Evolutionary conservation across 148 eudicot genomes (phyloP).

Genomic region (Selenicereus undatus): DNA sequence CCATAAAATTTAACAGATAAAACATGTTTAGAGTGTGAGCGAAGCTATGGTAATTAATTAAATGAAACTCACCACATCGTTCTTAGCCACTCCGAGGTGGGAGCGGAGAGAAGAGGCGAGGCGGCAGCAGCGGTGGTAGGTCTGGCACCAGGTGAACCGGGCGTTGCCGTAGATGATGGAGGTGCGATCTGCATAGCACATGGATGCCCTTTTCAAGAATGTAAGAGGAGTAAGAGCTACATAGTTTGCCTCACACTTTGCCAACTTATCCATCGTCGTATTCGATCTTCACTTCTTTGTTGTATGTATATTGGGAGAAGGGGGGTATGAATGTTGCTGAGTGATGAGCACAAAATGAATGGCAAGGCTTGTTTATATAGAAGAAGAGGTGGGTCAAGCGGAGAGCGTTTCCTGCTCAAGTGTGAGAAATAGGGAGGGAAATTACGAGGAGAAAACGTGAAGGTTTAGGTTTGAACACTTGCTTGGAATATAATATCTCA

Average conservation of each 20-base stretch:
- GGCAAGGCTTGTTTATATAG: neutral
- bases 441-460: neutral
- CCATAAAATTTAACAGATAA: too few relatives aligned
- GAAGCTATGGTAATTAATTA: neutral
- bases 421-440: neutral
- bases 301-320: neutral
- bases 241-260: constrained; percentile 69
- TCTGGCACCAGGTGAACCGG: constrained; percentile 70
- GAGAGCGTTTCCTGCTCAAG: neutral
- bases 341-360: neutral
- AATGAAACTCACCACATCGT: constrained; percentile 54
- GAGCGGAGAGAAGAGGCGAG: constrained; percentile 70
- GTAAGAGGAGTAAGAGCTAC: constrained; percentile 64
- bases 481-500: neutral
- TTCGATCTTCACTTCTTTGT: neutral
- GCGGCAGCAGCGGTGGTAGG: constrained; percentile 70
- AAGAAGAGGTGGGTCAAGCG: neutral
- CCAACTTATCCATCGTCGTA: constrained; percentile 53
- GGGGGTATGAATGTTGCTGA: neutral
- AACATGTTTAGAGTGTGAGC: too few relatives aligned
- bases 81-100: constrained; percentile 46
- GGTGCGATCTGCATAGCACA: constrained; percentile 53
- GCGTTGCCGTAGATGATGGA: constrained; percentile 57
- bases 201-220: constrained; percentile 69
- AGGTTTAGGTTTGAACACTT: neutral